These are phyloP conservation scores for Patellaria atrata DNA, from an alignment of 495 filamentous ascomycete genomes.

Conservation along the genomic window DNA sequence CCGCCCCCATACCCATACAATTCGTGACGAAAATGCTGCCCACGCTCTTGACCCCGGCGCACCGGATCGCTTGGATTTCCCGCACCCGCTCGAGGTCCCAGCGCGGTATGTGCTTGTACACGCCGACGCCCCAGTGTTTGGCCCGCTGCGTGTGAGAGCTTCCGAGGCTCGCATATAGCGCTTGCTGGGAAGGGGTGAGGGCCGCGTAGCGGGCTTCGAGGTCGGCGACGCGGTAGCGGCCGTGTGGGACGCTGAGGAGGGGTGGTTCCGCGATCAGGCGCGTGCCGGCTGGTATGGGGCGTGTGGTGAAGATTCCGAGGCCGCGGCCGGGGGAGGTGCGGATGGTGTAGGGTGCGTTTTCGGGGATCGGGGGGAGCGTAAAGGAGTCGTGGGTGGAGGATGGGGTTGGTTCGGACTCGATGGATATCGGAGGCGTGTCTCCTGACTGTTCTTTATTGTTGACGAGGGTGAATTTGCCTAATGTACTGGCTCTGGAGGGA, in stretches of 20 bases:
- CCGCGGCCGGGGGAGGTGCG: too few relatives aligned
- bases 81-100: constrained; percentile 12
- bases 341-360: too few relatives aligned
- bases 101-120: constrained; percentile 8
- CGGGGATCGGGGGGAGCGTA: too few relatives aligned
- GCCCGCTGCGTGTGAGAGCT: constrained; percentile 18
- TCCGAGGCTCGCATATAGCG: constrained; percentile 16
- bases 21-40: constrained; percentile 24
- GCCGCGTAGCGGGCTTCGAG: constrained; percentile 15
- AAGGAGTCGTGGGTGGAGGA: too few relatives aligned
- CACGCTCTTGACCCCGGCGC: constrained; percentile 10
- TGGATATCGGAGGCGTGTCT: too few relatives aligned
- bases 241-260: constrained; percentile 45
- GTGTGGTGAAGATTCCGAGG: constrained; percentile 24
- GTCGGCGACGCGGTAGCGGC: constrained; percentile 26
- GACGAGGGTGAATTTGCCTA: too few relatives aligned
- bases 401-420: too few relatives aligned
- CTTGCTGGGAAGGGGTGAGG: constrained; percentile 12
- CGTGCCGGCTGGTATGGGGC: constrained; percentile 21
- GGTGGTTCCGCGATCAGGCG: constrained; percentile 55
- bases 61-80: constrained; percentile 12
- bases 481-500: too few relatives aligned
- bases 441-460: too few relatives aligned
- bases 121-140: constrained; percentile 5
- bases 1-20: constrained; percentile 10